Evolutionary conservation across 495 filamentous ascomycete species (phyloP), one percentile per base, ranked within the genome.

Genomic region (Hyphodiscus hymeniophilus): DNA sequence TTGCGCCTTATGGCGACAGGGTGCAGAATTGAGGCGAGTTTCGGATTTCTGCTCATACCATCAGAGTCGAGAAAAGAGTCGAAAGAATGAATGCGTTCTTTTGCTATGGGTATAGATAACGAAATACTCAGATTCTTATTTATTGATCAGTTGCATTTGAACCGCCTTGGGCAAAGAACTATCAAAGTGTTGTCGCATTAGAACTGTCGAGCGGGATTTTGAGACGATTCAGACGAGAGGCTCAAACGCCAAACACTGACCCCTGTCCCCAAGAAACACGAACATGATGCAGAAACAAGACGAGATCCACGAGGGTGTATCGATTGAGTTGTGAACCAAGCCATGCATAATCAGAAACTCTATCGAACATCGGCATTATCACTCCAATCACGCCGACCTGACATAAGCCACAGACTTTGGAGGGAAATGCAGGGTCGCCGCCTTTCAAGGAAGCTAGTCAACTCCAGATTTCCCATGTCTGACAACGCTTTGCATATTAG

Each of bases 401-500:
- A 35, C 49, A 52, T 50, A 30, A 43, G 12, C 30, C 24, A 24
- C 26, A 39, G 47, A 51, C 33, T 48, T 43, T 43, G 48, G 50
- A 39, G 34, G 43, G 46, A 50, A 30, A 32, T 47, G 56, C 56
- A 59, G 52, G 56, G 56, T 42, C 50, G 7, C 38, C 30, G 33
- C 24, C 31, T 44, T 45, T 40, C 46, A 52, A 33, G 45, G 31
- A 28, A 46, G 17, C 16, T 39, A 32, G 24, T 32, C 46, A 44
- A 55, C 52, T 52, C 45, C 40, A 56, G 56, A 59, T 48, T 48
- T 55, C 46, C 48, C 41, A 40, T 52, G 51, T 44, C 42, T 23
- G 40, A 31, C 46, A 33, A 30, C 39, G 41, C 48, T 51, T 63
- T 41, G 60, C 57, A 62, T 66, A 62, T 72, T 63, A 64, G 63